These are phyloP conservation scores for Cladosporium colombiae DNA, from an alignment of 2,329 filamentous ascomycete species.

Conservation along the genomic window DNA sequence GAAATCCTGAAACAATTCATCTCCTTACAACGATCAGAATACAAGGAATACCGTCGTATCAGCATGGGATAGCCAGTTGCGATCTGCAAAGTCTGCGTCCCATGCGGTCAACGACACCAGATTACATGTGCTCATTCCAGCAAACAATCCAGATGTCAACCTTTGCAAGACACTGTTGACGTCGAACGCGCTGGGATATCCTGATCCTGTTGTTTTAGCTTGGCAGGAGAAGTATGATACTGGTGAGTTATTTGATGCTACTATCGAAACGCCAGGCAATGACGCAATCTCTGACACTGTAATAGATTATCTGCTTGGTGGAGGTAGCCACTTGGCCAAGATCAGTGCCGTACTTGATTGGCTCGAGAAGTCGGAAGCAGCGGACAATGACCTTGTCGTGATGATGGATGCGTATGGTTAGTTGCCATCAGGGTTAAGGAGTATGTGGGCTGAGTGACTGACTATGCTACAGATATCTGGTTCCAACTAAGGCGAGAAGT, in stretches of 20 bases:
- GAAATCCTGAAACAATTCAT: too few species aligned
- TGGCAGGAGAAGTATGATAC: slow-evolving; percentile 17
- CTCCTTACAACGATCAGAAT: neutral
- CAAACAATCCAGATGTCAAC: slow-evolving; percentile 29
- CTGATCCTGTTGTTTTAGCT: slow-evolving; percentile 23
- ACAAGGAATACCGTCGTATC: neutral
- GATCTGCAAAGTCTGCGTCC: neutral
- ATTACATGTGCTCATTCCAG: slow-evolving; percentile 33
- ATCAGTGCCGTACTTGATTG: slow-evolving; percentile 31
- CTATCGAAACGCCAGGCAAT: neutral
- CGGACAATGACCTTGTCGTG: slow-evolving; percentile 29
- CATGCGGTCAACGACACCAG: slow-evolving; percentile 17
- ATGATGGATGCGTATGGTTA: slow-evolving; percentile 34
- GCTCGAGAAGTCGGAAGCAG: slow-evolving; percentile 19
- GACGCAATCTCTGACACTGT: neutral
- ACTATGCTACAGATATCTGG: slow-evolving; percentile 28
- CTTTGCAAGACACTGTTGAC: slow-evolving; percentile 29
- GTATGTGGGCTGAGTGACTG: neutral
- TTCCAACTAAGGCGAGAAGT: slow-evolving; percentile 30
- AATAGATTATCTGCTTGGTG: slow-evolving; percentile 17
- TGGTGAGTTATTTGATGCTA: neutral
- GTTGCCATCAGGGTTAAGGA: neutral
- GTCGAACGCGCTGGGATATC: slow-evolving; percentile 27
- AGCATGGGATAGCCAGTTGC: slow-evolving; percentile 12
- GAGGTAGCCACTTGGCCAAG: slow-evolving; percentile 31